These are phyloP conservation scores for Lagenaria siceraria DNA, from an alignment of 306 rosid genomes.

Conservation along the genomic window DNA sequence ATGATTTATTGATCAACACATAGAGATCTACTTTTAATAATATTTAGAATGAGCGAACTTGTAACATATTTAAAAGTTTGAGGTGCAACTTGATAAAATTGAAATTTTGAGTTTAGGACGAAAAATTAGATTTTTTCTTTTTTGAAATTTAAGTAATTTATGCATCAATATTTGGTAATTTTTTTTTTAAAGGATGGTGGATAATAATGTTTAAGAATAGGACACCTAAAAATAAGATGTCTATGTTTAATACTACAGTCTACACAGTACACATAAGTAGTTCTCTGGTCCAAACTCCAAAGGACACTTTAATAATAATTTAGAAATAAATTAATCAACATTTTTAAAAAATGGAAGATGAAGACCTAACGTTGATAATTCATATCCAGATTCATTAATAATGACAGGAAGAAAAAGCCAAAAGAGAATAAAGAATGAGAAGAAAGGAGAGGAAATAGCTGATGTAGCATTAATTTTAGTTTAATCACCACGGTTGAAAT, in stretches of 20 bases:
- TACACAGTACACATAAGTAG: not conserved
- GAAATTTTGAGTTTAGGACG: too few relatives aligned
- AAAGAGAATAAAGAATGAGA: not conserved
- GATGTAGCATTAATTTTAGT: slow-evolving; percentile 5
- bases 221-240: not conserved
- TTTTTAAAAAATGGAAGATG: not conserved
- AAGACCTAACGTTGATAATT: not conserved
- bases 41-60: too few relatives aligned
- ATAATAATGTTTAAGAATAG: not conserved
- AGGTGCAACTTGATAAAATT: too few relatives aligned
- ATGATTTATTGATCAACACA: too few relatives aligned
- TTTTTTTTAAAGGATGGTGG: not conserved
- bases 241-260: not conserved
- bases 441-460: not conserved
- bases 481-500: not conserved
- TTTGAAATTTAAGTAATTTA: too few relatives aligned
- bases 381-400: not conserved
- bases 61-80: too few relatives aligned
- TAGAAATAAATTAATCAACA: not conserved
- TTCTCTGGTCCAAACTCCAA: too few relatives aligned
- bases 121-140: too few relatives aligned
- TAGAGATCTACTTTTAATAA: too few relatives aligned
- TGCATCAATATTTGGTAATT: too few relatives aligned
- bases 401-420: not conserved
- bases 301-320: not conserved